phyloP scores from a whole-genome alignment of 208 protist genomes.

The Leishmania aethiopica region DNA sequence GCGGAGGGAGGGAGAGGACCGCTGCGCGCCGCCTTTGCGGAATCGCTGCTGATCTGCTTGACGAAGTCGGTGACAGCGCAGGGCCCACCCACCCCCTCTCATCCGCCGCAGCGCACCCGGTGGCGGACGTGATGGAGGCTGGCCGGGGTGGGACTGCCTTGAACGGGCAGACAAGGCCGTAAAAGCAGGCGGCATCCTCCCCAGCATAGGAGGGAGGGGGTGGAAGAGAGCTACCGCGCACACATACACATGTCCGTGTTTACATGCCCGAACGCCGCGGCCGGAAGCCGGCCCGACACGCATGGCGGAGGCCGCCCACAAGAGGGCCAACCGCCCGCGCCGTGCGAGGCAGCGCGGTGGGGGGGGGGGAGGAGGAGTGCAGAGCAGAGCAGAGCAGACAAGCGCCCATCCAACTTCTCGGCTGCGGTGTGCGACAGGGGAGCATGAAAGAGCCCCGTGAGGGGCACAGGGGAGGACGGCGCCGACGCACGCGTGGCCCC shows the following conservation, averaged over 20 bases:
- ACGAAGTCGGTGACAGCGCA: not conserved
- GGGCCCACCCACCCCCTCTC: not conserved
- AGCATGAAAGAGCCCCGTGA: not conserved
- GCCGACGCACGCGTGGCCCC: not conserved
- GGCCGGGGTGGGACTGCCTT: not conserved
- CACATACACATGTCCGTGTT: not conserved
- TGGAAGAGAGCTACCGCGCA: not conserved
- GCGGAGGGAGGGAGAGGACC: not conserved
- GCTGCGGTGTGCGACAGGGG: not conserved
- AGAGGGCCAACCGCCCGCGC: not conserved
- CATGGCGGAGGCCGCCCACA: not conserved
- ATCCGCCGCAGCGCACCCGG: not conserved
- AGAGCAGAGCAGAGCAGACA: too few species aligned
- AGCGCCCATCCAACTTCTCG: not conserved
- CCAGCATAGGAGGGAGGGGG: not conserved
- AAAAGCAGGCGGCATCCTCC: not conserved
- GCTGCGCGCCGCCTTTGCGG: not conserved
- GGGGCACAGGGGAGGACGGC: too few species aligned
- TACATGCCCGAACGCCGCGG: not conserved
- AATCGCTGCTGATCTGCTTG: not conserved
- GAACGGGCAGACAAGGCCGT: not conserved
- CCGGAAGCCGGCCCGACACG: not conserved
- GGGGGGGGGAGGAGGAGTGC: not conserved
- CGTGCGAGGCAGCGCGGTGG: not conserved
- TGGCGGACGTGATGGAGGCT: too few species aligned